Conservation (phyloP, 306 rosid species). For the Vigna angularis region DNA sequence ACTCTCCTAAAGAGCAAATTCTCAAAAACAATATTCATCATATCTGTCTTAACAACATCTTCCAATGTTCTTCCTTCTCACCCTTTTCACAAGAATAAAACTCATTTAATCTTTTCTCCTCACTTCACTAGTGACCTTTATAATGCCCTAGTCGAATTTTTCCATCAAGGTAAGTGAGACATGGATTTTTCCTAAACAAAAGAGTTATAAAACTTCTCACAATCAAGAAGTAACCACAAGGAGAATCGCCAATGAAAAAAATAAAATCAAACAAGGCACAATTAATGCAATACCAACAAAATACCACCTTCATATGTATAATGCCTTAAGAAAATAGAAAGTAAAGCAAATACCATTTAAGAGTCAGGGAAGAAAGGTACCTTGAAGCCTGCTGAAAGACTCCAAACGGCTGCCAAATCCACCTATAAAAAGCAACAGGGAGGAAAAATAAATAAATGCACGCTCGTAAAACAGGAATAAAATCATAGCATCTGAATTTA, state of each 20-base stretch:
- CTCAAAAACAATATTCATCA: background rate
- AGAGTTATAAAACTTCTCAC: background rate
- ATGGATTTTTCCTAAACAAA: background rate
- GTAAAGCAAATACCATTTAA: background rate
- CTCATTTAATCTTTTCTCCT: background rate
- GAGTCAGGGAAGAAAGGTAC: constrained; percentile 36
- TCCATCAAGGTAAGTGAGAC: background rate
- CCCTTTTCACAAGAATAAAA: background rate
- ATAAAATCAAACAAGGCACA: background rate
- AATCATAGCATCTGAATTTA: background rate
- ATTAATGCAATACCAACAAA: constrained; percentile 26
- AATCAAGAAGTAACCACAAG: background rate
- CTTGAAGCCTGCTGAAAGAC: constrained; percentile 57
- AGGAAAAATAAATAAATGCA: constrained; percentile 14
- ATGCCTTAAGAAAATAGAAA: background rate
- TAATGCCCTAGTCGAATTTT: background rate
- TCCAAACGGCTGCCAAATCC: constrained; percentile 47
- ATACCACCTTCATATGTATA: background rate
- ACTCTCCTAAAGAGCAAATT: too few relatives aligned
- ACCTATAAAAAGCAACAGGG: constrained; percentile 47
- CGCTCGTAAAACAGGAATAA: background rate
- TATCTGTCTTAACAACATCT: background rate
- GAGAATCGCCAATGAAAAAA: background rate
- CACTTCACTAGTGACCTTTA: background rate
- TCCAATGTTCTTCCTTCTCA: background rate